Conservation (phyloP, 2,329 filamentous ascomycete genomes). For the Fusarium pseudograminearum region DNA sequence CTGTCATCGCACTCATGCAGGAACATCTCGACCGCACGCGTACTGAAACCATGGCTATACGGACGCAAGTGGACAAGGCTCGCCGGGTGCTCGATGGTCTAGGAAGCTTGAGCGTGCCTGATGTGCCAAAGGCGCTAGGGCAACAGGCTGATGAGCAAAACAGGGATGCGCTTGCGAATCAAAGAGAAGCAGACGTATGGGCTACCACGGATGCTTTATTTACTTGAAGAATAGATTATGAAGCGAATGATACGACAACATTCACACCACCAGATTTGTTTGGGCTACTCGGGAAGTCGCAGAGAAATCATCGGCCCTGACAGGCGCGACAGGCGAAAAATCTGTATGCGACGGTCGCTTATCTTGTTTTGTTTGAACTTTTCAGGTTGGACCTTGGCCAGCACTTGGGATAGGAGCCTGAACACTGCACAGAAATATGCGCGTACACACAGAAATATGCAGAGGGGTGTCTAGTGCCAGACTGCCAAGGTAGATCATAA, state of each 20-base stretch:
- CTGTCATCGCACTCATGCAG: conserved; percentile 88
- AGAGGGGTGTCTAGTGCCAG: too few species aligned
- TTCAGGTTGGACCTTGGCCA: not conserved
- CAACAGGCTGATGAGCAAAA: conserved; percentile 38
- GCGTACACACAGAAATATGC: not conserved
- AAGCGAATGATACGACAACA: not conserved
- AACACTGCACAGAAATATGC: not conserved
- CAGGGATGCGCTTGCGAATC: conserved; percentile 29
- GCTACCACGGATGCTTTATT: conserved; percentile 57
- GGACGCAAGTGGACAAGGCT: conserved; percentile 77
- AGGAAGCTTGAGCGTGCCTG: conserved; percentile 60
- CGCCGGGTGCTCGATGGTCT: conserved; percentile 78
- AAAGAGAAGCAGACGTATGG: conserved; percentile 57
- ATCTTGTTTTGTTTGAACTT: not conserved
- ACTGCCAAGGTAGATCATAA: conserved; percentile 10
- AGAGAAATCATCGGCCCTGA: not conserved
- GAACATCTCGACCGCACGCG: conserved; percentile 79
- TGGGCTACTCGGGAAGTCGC: not conserved
- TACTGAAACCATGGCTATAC: conserved; percentile 78
- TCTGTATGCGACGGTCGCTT: not conserved
- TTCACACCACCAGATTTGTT: not conserved
- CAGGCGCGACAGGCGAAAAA: not conserved
- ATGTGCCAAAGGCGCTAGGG: conserved; percentile 36
- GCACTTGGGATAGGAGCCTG: not conserved
- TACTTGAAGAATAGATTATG: conserved; percentile 39